phyloP scores from a whole-genome alignment of 257 asterid species.

The Solanum rostratum region DNA sequence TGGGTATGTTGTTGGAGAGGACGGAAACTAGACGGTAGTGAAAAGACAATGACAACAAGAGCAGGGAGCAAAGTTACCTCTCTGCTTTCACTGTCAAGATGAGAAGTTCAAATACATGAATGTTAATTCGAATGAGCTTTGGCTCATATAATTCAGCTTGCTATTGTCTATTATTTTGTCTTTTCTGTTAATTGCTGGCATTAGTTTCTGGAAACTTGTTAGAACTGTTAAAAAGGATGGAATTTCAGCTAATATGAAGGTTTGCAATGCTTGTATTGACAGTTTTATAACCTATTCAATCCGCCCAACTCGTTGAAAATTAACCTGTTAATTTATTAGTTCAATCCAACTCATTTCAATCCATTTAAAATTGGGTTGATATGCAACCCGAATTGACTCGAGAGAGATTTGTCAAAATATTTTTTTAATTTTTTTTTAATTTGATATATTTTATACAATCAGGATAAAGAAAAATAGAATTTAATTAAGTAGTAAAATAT shows the following conservation, averaged over 20 bases:
- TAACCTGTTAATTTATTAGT: too few species aligned
- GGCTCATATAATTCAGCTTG: not conserved
- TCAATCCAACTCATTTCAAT: too few species aligned
- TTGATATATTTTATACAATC: too few species aligned
- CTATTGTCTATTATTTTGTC: not conserved
- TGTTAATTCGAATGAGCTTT: not conserved
- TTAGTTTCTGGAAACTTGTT: not conserved
- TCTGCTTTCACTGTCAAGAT: not conserved
- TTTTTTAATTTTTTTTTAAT: too few species aligned
- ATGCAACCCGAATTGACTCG: too few species aligned
- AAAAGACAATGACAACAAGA: not conserved
- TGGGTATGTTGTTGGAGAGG: too few species aligned
- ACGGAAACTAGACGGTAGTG: not conserved
- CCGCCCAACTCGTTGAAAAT: too few species aligned
- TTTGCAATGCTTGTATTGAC: not conserved
- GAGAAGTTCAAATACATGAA: not conserved
- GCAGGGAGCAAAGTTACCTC: not conserved
- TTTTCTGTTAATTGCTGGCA: not conserved
- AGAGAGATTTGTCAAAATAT: too few species aligned
- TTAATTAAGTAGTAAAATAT: too few species aligned
- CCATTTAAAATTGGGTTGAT: too few species aligned
- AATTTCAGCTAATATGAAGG: not conserved
- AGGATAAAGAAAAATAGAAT: too few species aligned
- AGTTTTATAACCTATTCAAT: too few species aligned
- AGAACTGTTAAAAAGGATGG: not conserved